Percentiles rank a stretch among this genome's conserved stretches.
These are phyloP conservation scores for Trichosporon ovoides DNA, from an alignment of 1,284 basidiomycete species.

Conservation along the genomic window DNA sequence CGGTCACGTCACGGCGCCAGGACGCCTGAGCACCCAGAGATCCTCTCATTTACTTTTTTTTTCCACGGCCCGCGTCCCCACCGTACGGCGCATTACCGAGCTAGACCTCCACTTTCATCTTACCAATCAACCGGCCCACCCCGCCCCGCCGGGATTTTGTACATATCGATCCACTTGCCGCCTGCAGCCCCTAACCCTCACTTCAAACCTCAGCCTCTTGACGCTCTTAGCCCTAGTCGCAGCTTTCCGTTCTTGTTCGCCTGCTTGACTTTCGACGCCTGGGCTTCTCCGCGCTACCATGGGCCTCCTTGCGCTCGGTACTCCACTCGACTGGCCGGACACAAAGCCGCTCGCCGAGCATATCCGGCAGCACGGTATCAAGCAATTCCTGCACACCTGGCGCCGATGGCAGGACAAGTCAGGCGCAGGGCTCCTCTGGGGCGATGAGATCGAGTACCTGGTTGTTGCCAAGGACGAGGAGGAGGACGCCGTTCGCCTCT, in stretches of 20 bases:
- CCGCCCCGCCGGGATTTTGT: neutral
- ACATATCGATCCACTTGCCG: neutral
- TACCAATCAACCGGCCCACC: slow-evolving; percentile 6
- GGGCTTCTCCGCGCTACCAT: slow-evolving; percentile 51
- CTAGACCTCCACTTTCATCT: neutral
- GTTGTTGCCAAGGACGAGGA: slow-evolving; percentile 80
- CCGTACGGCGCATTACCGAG: neutral
- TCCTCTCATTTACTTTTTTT: slow-evolving; percentile 1
- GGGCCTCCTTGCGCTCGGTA: slow-evolving; percentile 93
- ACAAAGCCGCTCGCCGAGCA: slow-evolving; percentile 82
- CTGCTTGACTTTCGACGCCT: neutral
- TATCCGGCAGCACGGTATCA: slow-evolving; percentile 86
- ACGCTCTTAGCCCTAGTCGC: neutral
- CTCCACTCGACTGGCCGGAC: slow-evolving; percentile 87
- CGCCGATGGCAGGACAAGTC: slow-evolving; percentile 80
- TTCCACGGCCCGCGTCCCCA: neutral
- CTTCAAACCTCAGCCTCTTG: neutral
- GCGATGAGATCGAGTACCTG: slow-evolving; percentile 99
- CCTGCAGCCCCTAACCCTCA: neutral
- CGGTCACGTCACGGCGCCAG: neutral
- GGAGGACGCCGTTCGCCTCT: slow-evolving; percentile 73
- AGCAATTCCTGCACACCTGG: slow-evolving; percentile 92
- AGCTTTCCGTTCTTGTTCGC: neutral
- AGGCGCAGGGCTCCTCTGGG: slow-evolving; percentile 96
- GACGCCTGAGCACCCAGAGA: neutral